These are phyloP conservation scores for Elymus sibiricus DNA, from an alignment of 176 grass and related monocot species.

Conservation along the genomic window DNA sequence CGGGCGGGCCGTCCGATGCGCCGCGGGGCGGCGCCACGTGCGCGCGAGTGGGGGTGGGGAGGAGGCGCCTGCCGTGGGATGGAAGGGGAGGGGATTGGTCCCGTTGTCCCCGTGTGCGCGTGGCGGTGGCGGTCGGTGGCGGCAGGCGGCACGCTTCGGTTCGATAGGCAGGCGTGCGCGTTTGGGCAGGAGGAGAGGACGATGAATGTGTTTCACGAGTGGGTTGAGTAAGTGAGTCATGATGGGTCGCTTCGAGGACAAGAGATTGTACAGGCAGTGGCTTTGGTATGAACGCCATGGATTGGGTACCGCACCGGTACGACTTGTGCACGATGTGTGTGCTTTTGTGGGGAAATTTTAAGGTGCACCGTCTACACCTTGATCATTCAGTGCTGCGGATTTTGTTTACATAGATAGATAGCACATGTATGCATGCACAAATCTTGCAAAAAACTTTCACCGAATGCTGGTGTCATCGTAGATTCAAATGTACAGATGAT, in stretches of 20 bases:
- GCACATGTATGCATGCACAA: too few species aligned
- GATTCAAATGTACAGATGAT: too few species aligned
- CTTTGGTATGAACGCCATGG: not conserved
- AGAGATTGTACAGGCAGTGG: not conserved
- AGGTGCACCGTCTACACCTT: too few species aligned
- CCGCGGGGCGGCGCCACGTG: not conserved
- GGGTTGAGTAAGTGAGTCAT: not conserved
- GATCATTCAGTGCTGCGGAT: too few species aligned
- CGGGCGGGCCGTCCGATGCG: conserved; percentile 15
- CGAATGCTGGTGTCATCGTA: too few species aligned
- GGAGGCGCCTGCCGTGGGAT: not conserved
- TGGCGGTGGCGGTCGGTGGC: not conserved
- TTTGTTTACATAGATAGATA: too few species aligned
- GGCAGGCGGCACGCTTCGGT: not conserved
- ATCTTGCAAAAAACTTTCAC: too few species aligned
- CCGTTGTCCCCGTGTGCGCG: not conserved
- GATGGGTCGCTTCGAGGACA: not conserved
- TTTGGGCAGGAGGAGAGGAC: too few species aligned
- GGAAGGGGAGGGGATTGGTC: not conserved
- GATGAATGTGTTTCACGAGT: not conserved
- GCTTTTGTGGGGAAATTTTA: too few species aligned
- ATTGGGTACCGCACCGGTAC: not conserved
- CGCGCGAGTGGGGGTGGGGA: not conserved
- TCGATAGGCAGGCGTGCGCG: not conserved
- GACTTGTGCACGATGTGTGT: too few species aligned